Conservation (phyloP, 140 eudicot species). For the Erigeron philadelphicus region DNA sequence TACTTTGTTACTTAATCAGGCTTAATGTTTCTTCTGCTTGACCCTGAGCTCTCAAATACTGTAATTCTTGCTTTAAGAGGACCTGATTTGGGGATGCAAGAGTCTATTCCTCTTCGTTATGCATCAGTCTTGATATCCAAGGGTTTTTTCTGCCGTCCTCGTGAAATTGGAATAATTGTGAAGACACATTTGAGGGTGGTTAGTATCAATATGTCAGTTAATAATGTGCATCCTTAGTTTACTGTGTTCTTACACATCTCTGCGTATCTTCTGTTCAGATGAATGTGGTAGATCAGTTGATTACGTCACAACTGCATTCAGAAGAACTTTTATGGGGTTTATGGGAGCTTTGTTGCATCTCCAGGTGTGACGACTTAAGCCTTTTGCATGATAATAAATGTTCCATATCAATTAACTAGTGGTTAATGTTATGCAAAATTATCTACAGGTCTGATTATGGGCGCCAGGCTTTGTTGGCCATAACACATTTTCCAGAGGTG, state of each 20-base stretch:
- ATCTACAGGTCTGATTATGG: slow-evolving; percentile 81
- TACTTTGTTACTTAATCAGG: slow-evolving; percentile 46
- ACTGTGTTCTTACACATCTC: slow-evolving; percentile 11
- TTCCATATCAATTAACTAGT: background rate
- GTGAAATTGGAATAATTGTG: slow-evolving; percentile 57
- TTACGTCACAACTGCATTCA: slow-evolving; percentile 46
- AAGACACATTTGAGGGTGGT: slow-evolving; percentile 90
- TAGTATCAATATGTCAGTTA: slow-evolving; percentile 29
- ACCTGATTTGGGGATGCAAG: slow-evolving; percentile 44
- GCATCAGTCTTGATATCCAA: slow-evolving; percentile 72
- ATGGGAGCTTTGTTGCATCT: slow-evolving; percentile 90
- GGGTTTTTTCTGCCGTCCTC: slow-evolving; percentile 67
- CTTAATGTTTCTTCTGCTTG: slow-evolving; percentile 64
- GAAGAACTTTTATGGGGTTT: slow-evolving; percentile 76
- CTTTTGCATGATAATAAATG: slow-evolving; percentile 3
- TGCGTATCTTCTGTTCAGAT: slow-evolving; percentile 45
- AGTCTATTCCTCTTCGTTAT: slow-evolving; percentile 78
- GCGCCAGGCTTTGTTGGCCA: slow-evolving; percentile 86
- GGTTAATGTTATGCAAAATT: slow-evolving; percentile 16
- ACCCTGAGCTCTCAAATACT: slow-evolving; percentile 70
- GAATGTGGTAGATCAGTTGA: slow-evolving; percentile 62
- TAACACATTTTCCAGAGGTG: slow-evolving; percentile 93
- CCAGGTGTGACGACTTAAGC: slow-evolving; percentile 48
- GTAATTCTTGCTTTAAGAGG: slow-evolving; percentile 66
- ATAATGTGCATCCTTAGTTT: slow-evolving; percentile 4